Conservation (phyloP, 495 filamentous ascomycete species). For the Aeminium ludgeri region DNA sequence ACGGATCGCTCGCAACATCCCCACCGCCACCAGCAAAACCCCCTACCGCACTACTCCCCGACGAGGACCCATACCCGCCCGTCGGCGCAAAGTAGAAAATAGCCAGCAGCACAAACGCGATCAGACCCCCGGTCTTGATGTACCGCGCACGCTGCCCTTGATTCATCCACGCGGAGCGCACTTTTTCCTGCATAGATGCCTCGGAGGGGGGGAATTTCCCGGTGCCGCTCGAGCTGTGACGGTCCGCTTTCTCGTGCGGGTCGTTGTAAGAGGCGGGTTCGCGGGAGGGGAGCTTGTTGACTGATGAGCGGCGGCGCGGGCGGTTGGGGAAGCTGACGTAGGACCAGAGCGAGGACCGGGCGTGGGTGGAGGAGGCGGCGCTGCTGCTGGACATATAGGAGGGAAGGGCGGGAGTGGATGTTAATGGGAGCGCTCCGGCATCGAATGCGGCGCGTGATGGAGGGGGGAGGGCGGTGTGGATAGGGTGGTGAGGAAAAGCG, state of each 20-base stretch:
- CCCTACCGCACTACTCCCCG: neutral
- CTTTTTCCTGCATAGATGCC: constrained; percentile 21
- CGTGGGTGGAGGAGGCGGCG: neutral
- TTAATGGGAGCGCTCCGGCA: too few relatives aligned
- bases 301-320: constrained; percentile 12
- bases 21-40: constrained; percentile 4
- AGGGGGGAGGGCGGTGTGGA: too few relatives aligned
- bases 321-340: constrained; percentile 2
- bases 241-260: constrained; percentile 31
- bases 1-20: constrained; percentile 36
- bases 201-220: constrained; percentile 12
- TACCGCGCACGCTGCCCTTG: constrained; percentile 38
- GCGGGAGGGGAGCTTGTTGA: constrained; percentile 3
- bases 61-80: constrained; percentile 2
- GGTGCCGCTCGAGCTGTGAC: constrained; percentile 15
- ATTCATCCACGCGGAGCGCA: constrained; percentile 34
- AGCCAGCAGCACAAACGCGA: constrained; percentile 55
- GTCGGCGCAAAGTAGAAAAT: constrained; percentile 59
- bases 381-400: constrained; percentile 1
- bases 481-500: too few relatives aligned
- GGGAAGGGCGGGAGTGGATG: too few relatives aligned
- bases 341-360: constrained; percentile 11
- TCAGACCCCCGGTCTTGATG: constrained; percentile 65
- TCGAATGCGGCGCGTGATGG: too few relatives aligned
- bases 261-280: too few relatives aligned